Evolutionary conservation across 2,329 filamentous ascomycete genomes (phyloP).

Genomic region (Cladosporium sp.): DNA sequence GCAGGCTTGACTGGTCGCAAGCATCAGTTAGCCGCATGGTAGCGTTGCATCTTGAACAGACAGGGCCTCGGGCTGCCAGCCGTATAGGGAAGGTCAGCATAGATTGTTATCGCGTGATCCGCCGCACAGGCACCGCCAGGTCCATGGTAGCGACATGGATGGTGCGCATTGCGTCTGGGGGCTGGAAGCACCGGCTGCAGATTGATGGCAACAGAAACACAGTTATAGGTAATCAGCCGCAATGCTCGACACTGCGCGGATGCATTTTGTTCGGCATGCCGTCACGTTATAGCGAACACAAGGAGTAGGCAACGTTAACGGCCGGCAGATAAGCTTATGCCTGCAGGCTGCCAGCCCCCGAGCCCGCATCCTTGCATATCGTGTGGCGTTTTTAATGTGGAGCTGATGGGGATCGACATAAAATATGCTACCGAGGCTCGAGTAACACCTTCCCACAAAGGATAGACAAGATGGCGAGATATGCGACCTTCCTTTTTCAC

Average conservation of each 20-base stretch:
- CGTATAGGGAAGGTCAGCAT: slow-evolving; percentile 4
- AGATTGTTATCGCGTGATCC: slow-evolving; percentile 4
- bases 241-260: too few species aligned
- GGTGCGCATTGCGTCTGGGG: too few species aligned
- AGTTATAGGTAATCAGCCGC: too few species aligned
- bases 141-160: too few species aligned
- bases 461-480: not conserved
- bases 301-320: not conserved
- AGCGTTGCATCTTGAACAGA: slow-evolving; percentile 1
- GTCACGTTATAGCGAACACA: not conserved
- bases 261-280: not conserved
- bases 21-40: slow-evolving; percentile 7
- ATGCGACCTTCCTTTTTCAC: not conserved
- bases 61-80: not conserved
- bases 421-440: not conserved
- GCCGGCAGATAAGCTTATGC: not conserved
- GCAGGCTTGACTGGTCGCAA: not conserved
- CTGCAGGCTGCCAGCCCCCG: not conserved
- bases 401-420: not conserved
- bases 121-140: not conserved
- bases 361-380: not conserved
- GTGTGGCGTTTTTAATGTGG: not conserved
- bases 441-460: not conserved
- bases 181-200: too few species aligned
- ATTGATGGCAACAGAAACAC: too few species aligned